Evolutionary conservation across 305 asterid species (phyloP).

Genomic region (Petunia hybrid): DNA sequence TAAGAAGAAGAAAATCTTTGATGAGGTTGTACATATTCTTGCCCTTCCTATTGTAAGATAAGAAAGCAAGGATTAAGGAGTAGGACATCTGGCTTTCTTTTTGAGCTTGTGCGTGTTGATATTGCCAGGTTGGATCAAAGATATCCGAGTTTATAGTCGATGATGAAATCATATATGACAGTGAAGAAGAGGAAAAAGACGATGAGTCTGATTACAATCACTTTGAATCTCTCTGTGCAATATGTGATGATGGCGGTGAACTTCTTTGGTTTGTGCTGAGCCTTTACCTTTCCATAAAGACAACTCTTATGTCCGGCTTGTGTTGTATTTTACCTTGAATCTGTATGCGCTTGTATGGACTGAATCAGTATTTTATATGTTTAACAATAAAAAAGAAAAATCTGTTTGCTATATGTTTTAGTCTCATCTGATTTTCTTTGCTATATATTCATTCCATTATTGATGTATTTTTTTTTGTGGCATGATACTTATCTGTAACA

Average conservation of each 20-base stretch:
- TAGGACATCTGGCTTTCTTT: not conserved
- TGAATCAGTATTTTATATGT: too few species aligned
- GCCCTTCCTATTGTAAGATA: not conserved
- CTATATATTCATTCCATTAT: not conserved
- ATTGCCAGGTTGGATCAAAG: conserved; percentile 49
- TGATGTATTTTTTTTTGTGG: conserved; percentile 1
- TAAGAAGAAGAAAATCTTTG: conserved; percentile 48
- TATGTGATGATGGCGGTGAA: conserved; percentile 85
- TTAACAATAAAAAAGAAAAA: too few species aligned
- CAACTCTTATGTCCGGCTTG: conserved; percentile 13
- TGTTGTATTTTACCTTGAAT: conserved; percentile 24
- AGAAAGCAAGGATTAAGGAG: conserved; percentile 24
- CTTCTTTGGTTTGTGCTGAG: conserved; percentile 54
- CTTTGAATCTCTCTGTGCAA: conserved; percentile 74
- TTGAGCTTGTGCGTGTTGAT: conserved; percentile 26
- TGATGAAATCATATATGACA: conserved; percentile 39
- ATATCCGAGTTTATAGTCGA: conserved; percentile 69
- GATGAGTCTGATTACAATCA: conserved; percentile 58
- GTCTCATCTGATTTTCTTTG: conserved; percentile 23
- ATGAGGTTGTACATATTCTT: conserved; percentile 53
- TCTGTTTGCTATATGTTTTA: not conserved
- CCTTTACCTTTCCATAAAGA: not conserved
- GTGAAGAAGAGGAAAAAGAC: conserved; percentile 46
- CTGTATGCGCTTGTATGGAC: not conserved
- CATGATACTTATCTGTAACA: not conserved